A percentile compares a stretch with the other conserved stretches of the same genome.
Conservation (phyloP, 345 rosid genomes). For the Populus davidiana region DNA sequence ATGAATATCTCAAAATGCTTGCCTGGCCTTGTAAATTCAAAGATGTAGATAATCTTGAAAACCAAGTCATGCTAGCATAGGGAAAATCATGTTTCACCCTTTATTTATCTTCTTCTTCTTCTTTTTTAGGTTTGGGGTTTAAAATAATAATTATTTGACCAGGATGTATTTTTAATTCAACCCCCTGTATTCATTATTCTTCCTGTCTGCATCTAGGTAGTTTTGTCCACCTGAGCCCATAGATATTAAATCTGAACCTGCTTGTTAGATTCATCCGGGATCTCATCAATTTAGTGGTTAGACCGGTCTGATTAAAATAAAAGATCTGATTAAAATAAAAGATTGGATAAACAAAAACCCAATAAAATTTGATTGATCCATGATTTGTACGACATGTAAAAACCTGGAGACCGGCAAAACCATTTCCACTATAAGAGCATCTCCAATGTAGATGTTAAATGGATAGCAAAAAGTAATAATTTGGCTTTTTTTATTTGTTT, state of each 20-base stretch:
- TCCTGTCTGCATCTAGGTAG: slow-evolving; percentile 41
- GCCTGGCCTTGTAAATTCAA: not conserved
- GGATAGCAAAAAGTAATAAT: too few relatives aligned
- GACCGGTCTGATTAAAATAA: too few relatives aligned
- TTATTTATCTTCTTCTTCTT: not conserved
- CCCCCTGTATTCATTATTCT: not conserved
- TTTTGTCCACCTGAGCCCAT: slow-evolving; percentile 42
- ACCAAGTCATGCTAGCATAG: not conserved
- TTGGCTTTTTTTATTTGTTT: too few relatives aligned
- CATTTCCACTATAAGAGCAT: too few relatives aligned
- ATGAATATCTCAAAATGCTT: not conserved
- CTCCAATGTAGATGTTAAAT: too few relatives aligned
- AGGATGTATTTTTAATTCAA: not conserved
- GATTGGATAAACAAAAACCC: too few relatives aligned
- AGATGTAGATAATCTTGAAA: not conserved
- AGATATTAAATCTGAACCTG: slow-evolving; percentile 39
- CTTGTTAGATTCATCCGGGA: too few relatives aligned
- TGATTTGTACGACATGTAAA: too few relatives aligned
- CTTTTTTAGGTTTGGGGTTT: not conserved
- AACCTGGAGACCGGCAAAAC: too few relatives aligned
- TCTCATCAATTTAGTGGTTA: too few relatives aligned
- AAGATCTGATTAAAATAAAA: too few relatives aligned
- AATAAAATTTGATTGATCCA: too few relatives aligned
- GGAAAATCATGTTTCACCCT: not conserved
- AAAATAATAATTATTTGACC: not conserved